phyloP scores from a whole-genome alignment of 1,284 basidiomycete genomes.

The Ustilago lituana region DNA sequence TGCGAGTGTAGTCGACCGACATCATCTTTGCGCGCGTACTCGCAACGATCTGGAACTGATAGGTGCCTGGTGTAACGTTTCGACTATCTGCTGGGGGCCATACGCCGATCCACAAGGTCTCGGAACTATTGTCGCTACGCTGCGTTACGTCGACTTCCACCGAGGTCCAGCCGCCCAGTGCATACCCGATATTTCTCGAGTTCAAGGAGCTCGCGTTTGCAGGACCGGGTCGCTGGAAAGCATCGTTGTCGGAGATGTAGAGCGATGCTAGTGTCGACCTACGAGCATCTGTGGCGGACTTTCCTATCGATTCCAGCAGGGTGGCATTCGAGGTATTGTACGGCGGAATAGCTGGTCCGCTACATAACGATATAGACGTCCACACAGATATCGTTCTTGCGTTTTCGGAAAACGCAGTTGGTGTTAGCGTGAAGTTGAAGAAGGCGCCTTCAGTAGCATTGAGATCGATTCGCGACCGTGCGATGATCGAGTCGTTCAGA shows the following conservation, averaged over 20 bases:
- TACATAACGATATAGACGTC: constrained; percentile 58
- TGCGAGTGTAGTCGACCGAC: constrained; percentile 36
- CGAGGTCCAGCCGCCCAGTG: constrained; percentile 56
- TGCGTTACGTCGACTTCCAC: constrained; percentile 37
- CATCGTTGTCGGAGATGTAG: constrained; percentile 48
- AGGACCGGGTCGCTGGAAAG: constrained; percentile 44
- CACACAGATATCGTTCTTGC: constrained; percentile 32
- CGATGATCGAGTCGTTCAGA: constrained; percentile 53
- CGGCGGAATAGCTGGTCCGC: constrained; percentile 55
- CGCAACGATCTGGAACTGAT: constrained; percentile 45
- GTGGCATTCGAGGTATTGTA: constrained; percentile 60
- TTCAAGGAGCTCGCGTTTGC: constrained; percentile 36
- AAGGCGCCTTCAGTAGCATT: constrained; percentile 39
- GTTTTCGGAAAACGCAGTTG: constrained; percentile 20
- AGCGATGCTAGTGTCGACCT: constrained; percentile 50
- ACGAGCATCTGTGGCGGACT: constrained; percentile 44
- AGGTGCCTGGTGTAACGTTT: constrained; percentile 34
- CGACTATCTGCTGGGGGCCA: constrained; percentile 56
- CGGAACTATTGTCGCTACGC: constrained; percentile 32
- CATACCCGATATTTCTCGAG: constrained; percentile 33
- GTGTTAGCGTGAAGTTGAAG: constrained; percentile 49
- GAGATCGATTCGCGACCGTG: constrained; percentile 34
- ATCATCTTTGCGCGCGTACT: constrained; percentile 50
- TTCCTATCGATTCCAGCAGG: constrained; percentile 38
- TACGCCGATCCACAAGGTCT: constrained; percentile 58